Percentiles rank a stretch among this genome's conserved stretches.
phyloP scores from a whole-genome alignment of 352 stramenopile species.

The Heterotrichella gracilis region DNA sequence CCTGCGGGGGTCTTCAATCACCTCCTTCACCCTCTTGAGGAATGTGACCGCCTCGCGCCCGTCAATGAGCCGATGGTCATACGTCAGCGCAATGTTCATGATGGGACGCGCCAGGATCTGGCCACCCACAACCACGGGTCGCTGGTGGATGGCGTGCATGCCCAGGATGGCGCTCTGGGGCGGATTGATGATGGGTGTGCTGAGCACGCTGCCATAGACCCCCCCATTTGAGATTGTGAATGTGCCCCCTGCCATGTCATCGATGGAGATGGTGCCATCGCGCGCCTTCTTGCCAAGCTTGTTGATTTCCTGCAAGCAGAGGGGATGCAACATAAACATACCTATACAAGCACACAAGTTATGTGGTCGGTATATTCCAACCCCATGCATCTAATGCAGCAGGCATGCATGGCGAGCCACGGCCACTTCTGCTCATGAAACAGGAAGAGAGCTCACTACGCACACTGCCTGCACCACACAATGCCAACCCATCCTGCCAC shows the following conservation, averaged over 20 bases:
- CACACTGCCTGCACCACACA: too few species aligned
- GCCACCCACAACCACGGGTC: slow-evolving; percentile 54
- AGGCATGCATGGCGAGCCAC: too few species aligned
- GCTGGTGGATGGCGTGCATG: slow-evolving; percentile 92
- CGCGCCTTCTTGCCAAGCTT: slow-evolving; percentile 48
- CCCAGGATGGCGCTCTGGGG: slow-evolving; percentile 86
- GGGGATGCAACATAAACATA: too few species aligned
- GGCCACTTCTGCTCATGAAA: too few species aligned
- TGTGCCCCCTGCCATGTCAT: slow-evolving; percentile 76
- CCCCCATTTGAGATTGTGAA: slow-evolving; percentile 97
- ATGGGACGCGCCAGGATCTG: slow-evolving; percentile 77
- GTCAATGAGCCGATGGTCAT: slow-evolving; percentile 93
- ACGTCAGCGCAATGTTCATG: slow-evolving; percentile 97
- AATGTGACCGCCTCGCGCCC: slow-evolving; percentile 87
- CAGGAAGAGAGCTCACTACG: too few species aligned
- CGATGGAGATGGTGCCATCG: slow-evolving; percentile 35
- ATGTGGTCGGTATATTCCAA: too few species aligned
- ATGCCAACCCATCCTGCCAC: too few species aligned
- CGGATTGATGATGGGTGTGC: slow-evolving; percentile 94
- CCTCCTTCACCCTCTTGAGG: slow-evolving; percentile 79
- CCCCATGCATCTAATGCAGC: too few species aligned
- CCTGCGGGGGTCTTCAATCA: slow-evolving; percentile 71
- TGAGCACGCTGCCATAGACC: slow-evolving; percentile 87
- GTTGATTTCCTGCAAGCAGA: too few species aligned
- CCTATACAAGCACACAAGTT: too few species aligned